Percentiles rank a stretch among this genome's conserved stretches.
phyloP scores from a whole-genome alignment of 768 basidiomycete genomes.

The Tricholoma matsutake region DNA sequence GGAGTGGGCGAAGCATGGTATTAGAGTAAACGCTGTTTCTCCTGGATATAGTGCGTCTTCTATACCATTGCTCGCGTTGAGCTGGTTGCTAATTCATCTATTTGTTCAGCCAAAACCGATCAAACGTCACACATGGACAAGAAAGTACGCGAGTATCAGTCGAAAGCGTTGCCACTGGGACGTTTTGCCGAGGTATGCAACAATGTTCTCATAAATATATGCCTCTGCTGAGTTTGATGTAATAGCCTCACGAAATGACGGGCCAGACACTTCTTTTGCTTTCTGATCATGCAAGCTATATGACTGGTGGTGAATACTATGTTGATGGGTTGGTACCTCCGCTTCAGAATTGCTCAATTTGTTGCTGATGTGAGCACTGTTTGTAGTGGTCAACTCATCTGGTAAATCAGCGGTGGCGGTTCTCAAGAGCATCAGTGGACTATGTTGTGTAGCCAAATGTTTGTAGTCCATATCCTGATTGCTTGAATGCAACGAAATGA shows the following conservation, averaged over 20 bases:
- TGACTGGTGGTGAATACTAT: slow-evolving; percentile 57
- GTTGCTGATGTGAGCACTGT: background rate
- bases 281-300: slow-evolving; percentile 48
- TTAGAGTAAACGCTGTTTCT: slow-evolving; percentile 59
- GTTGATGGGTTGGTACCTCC: slow-evolving; percentile 46
- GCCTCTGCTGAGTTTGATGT: background rate
- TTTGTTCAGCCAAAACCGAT: slow-evolving; percentile 48
- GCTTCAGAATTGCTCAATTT: background rate
- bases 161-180: slow-evolving; percentile 45
- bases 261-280: slow-evolving; percentile 54
- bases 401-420: slow-evolving; percentile 14
- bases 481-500: too few species aligned
- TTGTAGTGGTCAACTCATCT: slow-evolving; percentile 28
- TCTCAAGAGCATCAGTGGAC: background rate
- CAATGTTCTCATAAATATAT: background rate
- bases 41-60: slow-evolving; percentile 53
- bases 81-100: background rate
- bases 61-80: background rate
- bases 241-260: slow-evolving; percentile 53
- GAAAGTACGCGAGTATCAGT: slow-evolving; percentile 46
- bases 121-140: slow-evolving; percentile 55
- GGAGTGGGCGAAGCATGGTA: slow-evolving; percentile 54
- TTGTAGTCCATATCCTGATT: too few species aligned
- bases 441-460: too few species aligned
- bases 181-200: slow-evolving; percentile 52